Evolutionary conservation across 768 basidiomycete genomes (phyloP).

Genomic region (Dentipellis sp.): DNA sequence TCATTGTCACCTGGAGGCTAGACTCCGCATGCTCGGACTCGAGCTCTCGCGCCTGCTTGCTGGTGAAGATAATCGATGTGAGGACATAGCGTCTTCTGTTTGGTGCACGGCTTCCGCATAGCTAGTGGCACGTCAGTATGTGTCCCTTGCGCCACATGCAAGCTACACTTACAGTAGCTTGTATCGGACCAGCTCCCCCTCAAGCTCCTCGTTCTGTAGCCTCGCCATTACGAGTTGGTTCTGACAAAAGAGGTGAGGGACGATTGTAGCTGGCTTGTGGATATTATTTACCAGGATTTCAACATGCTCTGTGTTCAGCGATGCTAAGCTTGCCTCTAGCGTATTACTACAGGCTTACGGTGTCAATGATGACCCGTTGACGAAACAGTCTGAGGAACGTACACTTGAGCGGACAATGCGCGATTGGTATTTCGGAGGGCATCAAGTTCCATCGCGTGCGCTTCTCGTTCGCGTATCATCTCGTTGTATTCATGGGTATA

Average conservation of each 20-base stretch:
- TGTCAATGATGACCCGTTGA: background rate
- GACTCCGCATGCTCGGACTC: constrained; percentile 12
- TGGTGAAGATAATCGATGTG: constrained; percentile 27
- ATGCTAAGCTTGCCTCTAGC: constrained; percentile 70
- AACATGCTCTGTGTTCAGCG: constrained; percentile 78
- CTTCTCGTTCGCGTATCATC: constrained; percentile 62
- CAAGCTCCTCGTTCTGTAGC: constrained; percentile 86
- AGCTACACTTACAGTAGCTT: constrained; percentile 65
- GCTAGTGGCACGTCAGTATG: constrained; percentile 17
- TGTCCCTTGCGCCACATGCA: background rate
- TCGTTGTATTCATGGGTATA: constrained; percentile 89
- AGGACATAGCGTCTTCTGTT: constrained; percentile 40
- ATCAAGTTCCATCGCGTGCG: constrained; percentile 80
- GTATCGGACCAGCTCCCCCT: constrained; percentile 89
- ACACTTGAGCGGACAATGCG: constrained; percentile 71
- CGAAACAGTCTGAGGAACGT: constrained; percentile 21
- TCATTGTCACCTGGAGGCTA: constrained; percentile 8
- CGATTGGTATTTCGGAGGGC: constrained; percentile 74
- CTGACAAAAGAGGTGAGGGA: constrained; percentile 32
- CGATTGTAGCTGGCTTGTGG: background rate
- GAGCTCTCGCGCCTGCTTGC: constrained; percentile 21
- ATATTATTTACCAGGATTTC: constrained; percentile 44
- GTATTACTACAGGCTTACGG: constrained; percentile 44
- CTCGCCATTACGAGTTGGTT: constrained; percentile 88
- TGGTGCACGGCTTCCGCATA: constrained; percentile 48